Percentiles rank a stretch among this genome's conserved stretches.
phyloP scores from a whole-genome alignment of 495 filamentous ascomycete species.

The Hamigera avellanea region DNA sequence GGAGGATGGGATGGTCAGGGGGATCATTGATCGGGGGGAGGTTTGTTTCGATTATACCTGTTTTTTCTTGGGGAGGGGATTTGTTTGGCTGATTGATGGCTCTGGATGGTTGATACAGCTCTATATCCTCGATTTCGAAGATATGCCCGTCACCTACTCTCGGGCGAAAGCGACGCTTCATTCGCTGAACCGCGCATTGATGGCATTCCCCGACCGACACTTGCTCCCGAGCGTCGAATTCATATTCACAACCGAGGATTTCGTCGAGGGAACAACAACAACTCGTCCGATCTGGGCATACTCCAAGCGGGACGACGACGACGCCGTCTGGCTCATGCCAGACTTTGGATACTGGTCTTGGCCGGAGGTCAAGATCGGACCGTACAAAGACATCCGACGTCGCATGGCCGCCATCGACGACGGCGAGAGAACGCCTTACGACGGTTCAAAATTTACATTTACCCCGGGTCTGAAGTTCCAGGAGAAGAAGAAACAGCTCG shows the following conservation, averaged over 20 bases:
- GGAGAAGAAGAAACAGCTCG: constrained; percentile 49
- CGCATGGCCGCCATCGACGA: constrained; percentile 28
- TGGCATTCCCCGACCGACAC: constrained; percentile 29
- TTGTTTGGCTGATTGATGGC: background rate
- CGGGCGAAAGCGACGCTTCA: constrained; percentile 29
- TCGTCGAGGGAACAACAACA: constrained; percentile 14
- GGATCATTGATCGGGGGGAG: constrained; percentile 28
- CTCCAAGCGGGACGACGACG: constrained; percentile 33
- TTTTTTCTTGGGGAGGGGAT: background rate
- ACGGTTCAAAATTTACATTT: too few relatives aligned
- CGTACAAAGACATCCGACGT: constrained; percentile 39
- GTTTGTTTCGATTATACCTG: constrained; percentile 13
- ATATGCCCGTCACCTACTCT: constrained; percentile 20
- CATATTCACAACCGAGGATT: constrained; percentile 39
- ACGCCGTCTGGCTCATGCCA: constrained; percentile 57
- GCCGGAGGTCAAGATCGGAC: constrained; percentile 48
- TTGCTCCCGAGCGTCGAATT: constrained; percentile 54
- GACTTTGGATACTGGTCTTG: constrained; percentile 74
- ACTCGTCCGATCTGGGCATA: constrained; percentile 38
- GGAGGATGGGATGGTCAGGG: constrained; percentile 28
- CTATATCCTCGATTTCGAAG: constrained; percentile 26
- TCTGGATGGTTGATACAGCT: constrained; percentile 13
- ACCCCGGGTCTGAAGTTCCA: constrained; percentile 15
- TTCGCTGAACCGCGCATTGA: constrained; percentile 27
- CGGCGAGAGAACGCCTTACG: constrained; percentile 10